These are phyloP conservation scores for Silene latifolia DNA, from an alignment of 148 eudicot species.

Conservation along the genomic window DNA sequence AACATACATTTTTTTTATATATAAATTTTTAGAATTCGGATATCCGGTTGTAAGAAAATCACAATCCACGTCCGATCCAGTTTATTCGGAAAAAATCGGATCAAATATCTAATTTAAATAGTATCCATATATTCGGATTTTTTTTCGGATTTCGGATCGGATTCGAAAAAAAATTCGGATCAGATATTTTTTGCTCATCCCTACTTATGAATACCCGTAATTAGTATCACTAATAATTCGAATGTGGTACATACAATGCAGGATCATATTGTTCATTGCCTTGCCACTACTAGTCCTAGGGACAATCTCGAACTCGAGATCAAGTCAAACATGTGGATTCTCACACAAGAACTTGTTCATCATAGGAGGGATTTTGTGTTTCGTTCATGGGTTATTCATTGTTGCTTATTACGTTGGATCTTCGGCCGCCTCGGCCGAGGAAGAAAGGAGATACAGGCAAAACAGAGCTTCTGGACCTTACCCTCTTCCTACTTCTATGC, in stretches of 20 bases:
- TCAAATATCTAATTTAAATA: too few relatives aligned
- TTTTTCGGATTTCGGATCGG: too few relatives aligned
- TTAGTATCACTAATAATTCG: too few relatives aligned
- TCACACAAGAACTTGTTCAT: constrained; percentile 26
- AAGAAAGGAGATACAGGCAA: constrained; percentile 14
- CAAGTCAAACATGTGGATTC: constrained; percentile 33
- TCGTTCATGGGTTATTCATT: constrained; percentile 35
- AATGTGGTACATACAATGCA: constrained; percentile 1
- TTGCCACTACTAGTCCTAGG: constrained; percentile 45
- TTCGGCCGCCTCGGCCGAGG: constrained; percentile 29
- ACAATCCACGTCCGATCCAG: too few relatives aligned
- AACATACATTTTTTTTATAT: too few relatives aligned
- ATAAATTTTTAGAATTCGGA: too few relatives aligned
- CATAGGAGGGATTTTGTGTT: constrained; percentile 38
- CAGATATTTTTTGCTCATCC: too few relatives aligned
- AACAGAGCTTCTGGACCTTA: constrained; percentile 25
- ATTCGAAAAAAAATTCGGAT: too few relatives aligned
- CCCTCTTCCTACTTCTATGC: constrained; percentile 27
- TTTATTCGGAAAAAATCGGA: too few relatives aligned
- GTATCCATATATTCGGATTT: too few relatives aligned
- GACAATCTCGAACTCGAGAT: constrained; percentile 30
- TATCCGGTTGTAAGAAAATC: too few relatives aligned
- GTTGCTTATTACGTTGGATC: constrained; percentile 36
- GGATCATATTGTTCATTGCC: constrained; percentile 59
- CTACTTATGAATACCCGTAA: neutral